A percentile compares a stretch with the other conserved stretches of the same genome.
phyloP scores from a whole-genome alignment of 2,329 filamentous ascomycete species.

The Blumeria graminis region DNA sequence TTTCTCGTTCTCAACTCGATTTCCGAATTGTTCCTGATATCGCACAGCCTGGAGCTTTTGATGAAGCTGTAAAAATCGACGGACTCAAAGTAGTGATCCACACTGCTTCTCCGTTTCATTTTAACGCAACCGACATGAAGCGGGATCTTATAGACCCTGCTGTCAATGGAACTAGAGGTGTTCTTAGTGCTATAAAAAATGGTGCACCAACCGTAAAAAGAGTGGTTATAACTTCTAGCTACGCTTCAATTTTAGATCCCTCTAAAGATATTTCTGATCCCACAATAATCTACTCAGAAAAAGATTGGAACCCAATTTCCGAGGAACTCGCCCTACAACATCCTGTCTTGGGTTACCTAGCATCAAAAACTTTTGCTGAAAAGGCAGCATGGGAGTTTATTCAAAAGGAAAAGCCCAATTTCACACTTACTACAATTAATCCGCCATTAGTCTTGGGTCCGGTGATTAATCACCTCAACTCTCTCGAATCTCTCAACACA shows the following conservation, averaged over 20 bases:
- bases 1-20: conserved; percentile 10
- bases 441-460: conserved; percentile 26
- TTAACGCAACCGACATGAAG: conserved; percentile 8
- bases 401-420: conserved; percentile 24
- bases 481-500: conserved; percentile 40
- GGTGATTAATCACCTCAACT: conserved; percentile 30
- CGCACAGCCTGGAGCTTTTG: conserved; percentile 40
- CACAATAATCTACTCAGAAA: conserved; percentile 19
- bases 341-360: conserved; percentile 11
- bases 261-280: conserved; percentile 12
- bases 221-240: conserved; percentile 33
- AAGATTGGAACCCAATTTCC: conserved; percentile 29
- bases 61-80: conserved; percentile 25
- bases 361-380: conserved; percentile 36
- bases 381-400: conserved; percentile 39
- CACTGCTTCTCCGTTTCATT: conserved; percentile 28
- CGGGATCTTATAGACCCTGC: conserved; percentile 26
- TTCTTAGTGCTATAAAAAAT: conserved; percentile 22
- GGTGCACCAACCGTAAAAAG: conserved; percentile 16
- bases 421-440: conserved; percentile 34
- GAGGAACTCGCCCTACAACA: conserved; percentile 18
- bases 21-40: conserved; percentile 45
- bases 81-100: conserved; percentile 43
- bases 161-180: conserved; percentile 24
- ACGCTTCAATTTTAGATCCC: conserved; percentile 30